Percentiles rank a stretch among this genome's conserved stretches.
Conservation (phyloP, 2,329 filamentous ascomycete species). For the Xylariaceae sp. region DNA sequence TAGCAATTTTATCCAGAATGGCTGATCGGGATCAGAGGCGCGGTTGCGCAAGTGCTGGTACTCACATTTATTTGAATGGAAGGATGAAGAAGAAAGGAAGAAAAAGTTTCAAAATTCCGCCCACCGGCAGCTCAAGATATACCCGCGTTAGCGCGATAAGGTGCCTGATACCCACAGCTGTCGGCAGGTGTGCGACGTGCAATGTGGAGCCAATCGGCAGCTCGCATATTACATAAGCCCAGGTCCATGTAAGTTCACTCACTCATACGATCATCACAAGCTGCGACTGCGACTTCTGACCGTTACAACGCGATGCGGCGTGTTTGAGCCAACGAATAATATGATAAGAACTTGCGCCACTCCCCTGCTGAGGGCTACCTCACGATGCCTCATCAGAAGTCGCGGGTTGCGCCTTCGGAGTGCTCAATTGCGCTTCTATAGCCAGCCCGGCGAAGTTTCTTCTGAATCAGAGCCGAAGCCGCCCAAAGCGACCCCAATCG, state of each 20-base stretch:
- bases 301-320: not conserved
- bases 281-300: not conserved
- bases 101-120: constrained; percentile 32
- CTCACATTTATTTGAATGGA: constrained; percentile 98
- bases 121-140: constrained; percentile 17
- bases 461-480: constrained; percentile 1
- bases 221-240: too few species aligned
- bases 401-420: not conserved
- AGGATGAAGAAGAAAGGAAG: constrained; percentile 72
- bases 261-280: not conserved
- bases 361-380: constrained; percentile 5
- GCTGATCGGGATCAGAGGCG: not conserved
- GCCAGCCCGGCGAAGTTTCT: not conserved
- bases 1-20: constrained; percentile 16
- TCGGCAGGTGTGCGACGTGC: not conserved
- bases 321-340: not conserved
- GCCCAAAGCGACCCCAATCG: not conserved
- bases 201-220: not conserved
- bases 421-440: constrained; percentile 1
- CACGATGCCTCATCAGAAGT: not conserved
- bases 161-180: not conserved
- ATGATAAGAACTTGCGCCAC: constrained; percentile 5
- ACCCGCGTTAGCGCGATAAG: constrained; percentile 4
- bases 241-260: not conserved
- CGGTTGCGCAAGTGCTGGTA: constrained; percentile 26